Conservation (phyloP, 2,329 filamentous ascomycete genomes). For the Aspergillus piperis region DNA sequence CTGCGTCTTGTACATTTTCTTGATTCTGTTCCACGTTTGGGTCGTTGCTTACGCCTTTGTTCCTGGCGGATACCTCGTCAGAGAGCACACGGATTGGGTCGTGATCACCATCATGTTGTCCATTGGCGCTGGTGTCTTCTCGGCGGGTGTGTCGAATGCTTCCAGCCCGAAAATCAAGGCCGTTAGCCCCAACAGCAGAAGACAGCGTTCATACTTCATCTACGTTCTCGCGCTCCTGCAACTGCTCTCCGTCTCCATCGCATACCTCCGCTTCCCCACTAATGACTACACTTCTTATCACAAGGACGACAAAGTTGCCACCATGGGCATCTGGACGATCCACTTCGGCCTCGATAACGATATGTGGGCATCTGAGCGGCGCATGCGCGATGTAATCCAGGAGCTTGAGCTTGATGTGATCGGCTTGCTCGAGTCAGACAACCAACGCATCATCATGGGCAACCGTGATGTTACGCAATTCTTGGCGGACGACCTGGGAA, state of each 20-base stretch:
- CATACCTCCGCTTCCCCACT: constrained; percentile 87
- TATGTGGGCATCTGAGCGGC: constrained; percentile 96
- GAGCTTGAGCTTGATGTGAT: constrained; percentile 97
- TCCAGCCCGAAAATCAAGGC: constrained; percentile 44
- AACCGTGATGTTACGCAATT: constrained; percentile 96
- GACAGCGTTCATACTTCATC: constrained; percentile 66
- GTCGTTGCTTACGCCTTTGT: constrained; percentile 98
- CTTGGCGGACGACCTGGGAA: constrained; percentile 91
- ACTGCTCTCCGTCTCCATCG: constrained; percentile 74
- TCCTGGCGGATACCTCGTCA: constrained; percentile 85
- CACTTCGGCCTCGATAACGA: constrained; percentile 98
- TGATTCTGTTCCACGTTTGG: constrained; percentile 98
- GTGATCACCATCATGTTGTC: constrained; percentile 83
- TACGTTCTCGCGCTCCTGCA: constrained; percentile 76
- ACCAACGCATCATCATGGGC: constrained; percentile 98
- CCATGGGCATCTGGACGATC: constrained; percentile 97
- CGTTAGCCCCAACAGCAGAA: constrained; percentile 43
- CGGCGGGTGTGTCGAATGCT: constrained; percentile 58
- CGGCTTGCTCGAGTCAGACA: constrained; percentile 88
- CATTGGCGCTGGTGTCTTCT: constrained; percentile 83
- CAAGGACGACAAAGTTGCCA: constrained; percentile 79
- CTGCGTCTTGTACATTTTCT: constrained; percentile 87
- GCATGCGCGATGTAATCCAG: constrained; percentile 86
- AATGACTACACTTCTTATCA: constrained; percentile 93
- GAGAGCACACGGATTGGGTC: constrained; percentile 94